Percentiles rank a stretch among this genome's conserved stretches.
phyloP scores from a whole-genome alignment of 345 rosid species.

The Eucalyptus cladocalyx region DNA sequence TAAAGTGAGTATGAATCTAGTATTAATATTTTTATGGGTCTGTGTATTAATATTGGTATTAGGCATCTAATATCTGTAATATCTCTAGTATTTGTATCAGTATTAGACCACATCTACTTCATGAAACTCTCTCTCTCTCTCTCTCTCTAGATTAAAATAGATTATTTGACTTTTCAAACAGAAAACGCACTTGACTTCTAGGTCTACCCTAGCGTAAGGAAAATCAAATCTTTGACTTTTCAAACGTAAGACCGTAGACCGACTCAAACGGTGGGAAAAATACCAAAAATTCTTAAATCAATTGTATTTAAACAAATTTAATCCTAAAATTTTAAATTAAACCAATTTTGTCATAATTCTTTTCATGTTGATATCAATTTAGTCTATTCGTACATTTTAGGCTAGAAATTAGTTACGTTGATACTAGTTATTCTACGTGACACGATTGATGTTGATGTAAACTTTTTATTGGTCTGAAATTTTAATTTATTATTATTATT shows the following conservation, averaged over 20 bases:
- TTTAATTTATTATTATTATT: no score
- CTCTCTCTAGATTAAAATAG: background rate
- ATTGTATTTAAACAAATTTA: no score
- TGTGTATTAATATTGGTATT: background rate
- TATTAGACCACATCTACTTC: no score
- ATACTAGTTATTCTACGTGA: fast-evolving
- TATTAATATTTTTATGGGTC: background rate
- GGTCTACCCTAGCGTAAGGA: background rate
- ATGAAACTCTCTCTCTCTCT: background rate
- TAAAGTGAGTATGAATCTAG: background rate
- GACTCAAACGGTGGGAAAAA: no score
- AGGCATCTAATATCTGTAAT: background rate
- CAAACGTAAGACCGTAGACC: background rate
- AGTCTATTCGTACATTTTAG: background rate
- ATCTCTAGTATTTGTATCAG: background rate
- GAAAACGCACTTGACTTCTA: background rate
- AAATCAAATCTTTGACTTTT: background rate
- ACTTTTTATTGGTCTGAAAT: fast-evolving
- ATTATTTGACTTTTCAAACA: background rate
- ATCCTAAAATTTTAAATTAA: no score
- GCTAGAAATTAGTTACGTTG: no score
- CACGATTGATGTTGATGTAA: fast-evolving
- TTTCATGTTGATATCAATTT: no score
- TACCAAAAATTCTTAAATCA: no score
- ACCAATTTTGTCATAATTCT: no score